These are phyloP conservation scores for Berberis vulgaris DNA, from an alignment of 164 flowering plant genomes.

Conservation along the genomic window DNA sequence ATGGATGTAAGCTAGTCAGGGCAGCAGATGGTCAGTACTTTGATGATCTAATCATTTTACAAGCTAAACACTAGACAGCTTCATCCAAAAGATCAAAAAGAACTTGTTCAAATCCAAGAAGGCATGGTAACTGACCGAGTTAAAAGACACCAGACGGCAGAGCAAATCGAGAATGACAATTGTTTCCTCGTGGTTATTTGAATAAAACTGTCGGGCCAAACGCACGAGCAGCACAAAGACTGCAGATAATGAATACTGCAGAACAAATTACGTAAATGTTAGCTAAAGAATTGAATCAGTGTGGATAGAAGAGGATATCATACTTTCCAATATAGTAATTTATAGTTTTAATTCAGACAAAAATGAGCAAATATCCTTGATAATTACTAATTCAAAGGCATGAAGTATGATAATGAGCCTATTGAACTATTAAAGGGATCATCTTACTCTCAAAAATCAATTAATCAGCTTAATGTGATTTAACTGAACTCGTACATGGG, in stretches of 20 bases:
- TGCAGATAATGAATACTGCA: conserved; percentile 68
- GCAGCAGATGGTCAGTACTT: too few species aligned
- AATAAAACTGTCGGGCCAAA: conserved; percentile 41
- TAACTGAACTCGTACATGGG: too few species aligned
- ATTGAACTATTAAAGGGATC: too few species aligned
- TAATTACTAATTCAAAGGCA: too few species aligned
- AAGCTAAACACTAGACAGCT: background rate
- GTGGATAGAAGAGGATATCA: background rate
- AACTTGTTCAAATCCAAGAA: background rate
- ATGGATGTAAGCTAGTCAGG: too few species aligned
- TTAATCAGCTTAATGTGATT: too few species aligned
- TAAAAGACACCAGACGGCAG: conserved; percentile 51
- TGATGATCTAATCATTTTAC: background rate
- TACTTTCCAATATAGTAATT: too few species aligned
- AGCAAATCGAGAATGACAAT: conserved; percentile 59
- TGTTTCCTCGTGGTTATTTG: conserved; percentile 39
- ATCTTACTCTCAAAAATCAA: too few species aligned
- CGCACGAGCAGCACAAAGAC: conserved; percentile 63
- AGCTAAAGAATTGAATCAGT: conserved; percentile 9
- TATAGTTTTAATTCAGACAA: too few species aligned
- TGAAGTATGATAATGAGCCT: too few species aligned
- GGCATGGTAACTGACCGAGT: conserved; percentile 39
- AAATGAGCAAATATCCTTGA: too few species aligned
- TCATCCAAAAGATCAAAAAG: background rate
- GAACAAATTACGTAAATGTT: conserved; percentile 10